These are phyloP conservation scores for Saccharomycopsis sp. DNA, from an alignment of 805 yeast genomes.

Conservation along the genomic window DNA sequence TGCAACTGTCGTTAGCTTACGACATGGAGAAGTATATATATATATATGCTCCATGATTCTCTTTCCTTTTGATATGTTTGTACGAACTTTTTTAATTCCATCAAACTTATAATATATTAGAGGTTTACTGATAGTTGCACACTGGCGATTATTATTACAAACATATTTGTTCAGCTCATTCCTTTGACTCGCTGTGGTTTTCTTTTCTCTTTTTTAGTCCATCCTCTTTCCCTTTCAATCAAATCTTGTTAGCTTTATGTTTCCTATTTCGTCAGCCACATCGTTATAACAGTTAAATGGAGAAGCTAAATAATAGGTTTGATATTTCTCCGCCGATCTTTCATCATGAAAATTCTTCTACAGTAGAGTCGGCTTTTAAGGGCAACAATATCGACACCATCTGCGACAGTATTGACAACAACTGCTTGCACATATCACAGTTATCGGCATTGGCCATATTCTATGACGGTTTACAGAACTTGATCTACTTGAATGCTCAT, in stretches of 20 bases:
- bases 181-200: neutral
- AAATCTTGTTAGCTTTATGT: neutral
- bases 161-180: neutral
- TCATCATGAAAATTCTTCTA: neutral
- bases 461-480: neutral
- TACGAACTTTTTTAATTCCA: neutral
- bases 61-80: neutral
- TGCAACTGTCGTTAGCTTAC: neutral
- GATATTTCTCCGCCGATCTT: neutral
- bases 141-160: neutral
- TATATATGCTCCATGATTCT: neutral
- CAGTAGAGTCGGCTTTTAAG: neutral
- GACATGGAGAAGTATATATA: neutral
- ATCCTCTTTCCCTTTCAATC: neutral
- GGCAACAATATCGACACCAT: neutral
- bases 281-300: neutral
- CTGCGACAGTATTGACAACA: neutral
- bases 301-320: neutral
- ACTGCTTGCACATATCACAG: neutral
- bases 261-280: neutral
- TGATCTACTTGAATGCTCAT: neutral
- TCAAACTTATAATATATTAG: no score
- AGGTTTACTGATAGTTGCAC: neutral
- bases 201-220: neutral
- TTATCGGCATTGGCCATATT: neutral